Conservation (phyloP, 2,329 filamentous ascomycete species). For the Zymoseptoria crescenta region DNA sequence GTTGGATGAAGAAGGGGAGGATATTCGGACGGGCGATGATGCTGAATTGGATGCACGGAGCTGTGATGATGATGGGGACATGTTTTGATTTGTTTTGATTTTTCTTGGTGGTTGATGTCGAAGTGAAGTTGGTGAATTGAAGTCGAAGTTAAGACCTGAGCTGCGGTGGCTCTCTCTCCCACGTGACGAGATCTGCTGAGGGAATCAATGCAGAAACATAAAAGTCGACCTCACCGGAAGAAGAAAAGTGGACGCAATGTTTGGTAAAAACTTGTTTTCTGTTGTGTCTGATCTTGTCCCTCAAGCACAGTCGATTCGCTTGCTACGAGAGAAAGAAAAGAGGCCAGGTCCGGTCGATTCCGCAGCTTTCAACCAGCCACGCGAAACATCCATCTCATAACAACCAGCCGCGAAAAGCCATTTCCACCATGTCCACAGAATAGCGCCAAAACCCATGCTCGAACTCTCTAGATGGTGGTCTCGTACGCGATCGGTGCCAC, state of each 20-base stretch:
- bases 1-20: neutral
- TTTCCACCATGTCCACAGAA: neutral
- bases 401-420: slow-evolving; percentile 12
- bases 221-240: neutral
- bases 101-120: neutral
- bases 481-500: slow-evolving; percentile 90
- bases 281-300: neutral
- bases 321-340: slow-evolving; percentile 15
- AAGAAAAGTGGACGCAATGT: neutral
- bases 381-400: slow-evolving; percentile 8
- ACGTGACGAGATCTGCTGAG: neutral
- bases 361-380: slow-evolving; percentile 7
- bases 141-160: neutral
- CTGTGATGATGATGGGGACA: slow-evolving; percentile 21
- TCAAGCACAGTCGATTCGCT: slow-evolving; percentile 20
- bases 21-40: neutral
- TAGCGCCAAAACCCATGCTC: neutral
- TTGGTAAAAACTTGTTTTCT: neutral
- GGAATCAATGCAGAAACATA: neutral
- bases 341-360: slow-evolving; percentile 6
- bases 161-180: neutral
- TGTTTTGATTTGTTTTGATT: slow-evolving; percentile 3
- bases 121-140: neutral
- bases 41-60: neutral
- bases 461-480: slow-evolving; percentile 73